These are phyloP conservation scores for Leucosporidium yakuticum DNA, from an alignment of 768 basidiomycete genomes.

Conservation along the genomic window DNA sequence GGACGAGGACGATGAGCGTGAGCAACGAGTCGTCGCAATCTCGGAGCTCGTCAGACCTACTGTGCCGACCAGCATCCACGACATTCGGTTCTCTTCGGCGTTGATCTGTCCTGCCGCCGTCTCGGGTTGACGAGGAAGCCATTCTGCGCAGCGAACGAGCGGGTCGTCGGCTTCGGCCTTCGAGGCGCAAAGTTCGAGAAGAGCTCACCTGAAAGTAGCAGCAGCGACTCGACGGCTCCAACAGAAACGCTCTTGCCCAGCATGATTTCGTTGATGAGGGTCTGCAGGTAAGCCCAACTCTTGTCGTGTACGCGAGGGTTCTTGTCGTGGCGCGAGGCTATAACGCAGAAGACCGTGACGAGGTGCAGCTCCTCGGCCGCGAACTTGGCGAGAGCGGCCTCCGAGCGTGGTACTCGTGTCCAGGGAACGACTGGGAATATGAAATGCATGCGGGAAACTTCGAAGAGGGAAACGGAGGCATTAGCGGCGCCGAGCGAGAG, in stretches of 20 bases:
- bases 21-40: too few relatives aligned
- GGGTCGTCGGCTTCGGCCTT: not conserved
- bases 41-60: not conserved
- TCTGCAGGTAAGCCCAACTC: conserved; percentile 25
- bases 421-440: conserved; percentile 24
- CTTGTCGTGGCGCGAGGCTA: conserved; percentile 24
- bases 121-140: conserved; percentile 26
- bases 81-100: conserved; percentile 23
- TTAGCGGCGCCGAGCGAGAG: conserved; percentile 7
- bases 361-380: conserved; percentile 32
- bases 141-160: conserved; percentile 11
- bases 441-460: not conserved
- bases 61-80: conserved; percentile 29
- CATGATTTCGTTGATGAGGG: conserved; percentile 25
- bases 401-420: conserved; percentile 23
- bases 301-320: conserved; percentile 16
- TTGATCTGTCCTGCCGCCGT: not conserved
- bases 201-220: conserved; percentile 25
- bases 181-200: not conserved
- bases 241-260: conserved; percentile 31
- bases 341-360: conserved; percentile 27
- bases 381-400: conserved; percentile 24
- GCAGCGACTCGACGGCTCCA: conserved; percentile 34
- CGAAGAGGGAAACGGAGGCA: not conserved
- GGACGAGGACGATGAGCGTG: not conserved